Evolutionary conservation across 2,329 filamentous ascomycete species (phyloP).

Genomic region (Microdochium bolleyi): DNA sequence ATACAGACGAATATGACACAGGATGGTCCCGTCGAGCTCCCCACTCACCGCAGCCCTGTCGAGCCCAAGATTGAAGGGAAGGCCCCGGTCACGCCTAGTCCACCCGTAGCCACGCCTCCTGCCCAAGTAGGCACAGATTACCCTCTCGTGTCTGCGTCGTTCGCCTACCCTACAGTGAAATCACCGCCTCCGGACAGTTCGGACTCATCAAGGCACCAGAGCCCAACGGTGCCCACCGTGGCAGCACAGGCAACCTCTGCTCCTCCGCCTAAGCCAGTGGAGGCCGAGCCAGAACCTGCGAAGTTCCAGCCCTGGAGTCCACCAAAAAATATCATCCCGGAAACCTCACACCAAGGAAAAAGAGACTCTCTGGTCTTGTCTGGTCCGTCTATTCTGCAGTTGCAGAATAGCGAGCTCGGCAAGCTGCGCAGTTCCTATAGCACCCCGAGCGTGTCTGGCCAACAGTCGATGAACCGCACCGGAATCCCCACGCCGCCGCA

Average conservation of each 20-base stretch:
- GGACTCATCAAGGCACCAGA: not conserved
- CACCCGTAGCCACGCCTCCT: not conserved
- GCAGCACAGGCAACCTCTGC: not conserved
- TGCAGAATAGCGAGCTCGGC: slow-evolving; percentile 17
- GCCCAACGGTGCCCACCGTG: not conserved
- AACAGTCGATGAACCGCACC: not conserved
- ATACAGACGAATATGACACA: slow-evolving; percentile 7
- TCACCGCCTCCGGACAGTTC: not conserved
- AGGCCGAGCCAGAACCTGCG: not conserved
- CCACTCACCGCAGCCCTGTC: slow-evolving; percentile 9
- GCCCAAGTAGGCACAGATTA: slow-evolving; percentile 11
- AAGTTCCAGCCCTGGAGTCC: not conserved
- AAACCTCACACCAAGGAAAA: slow-evolving; percentile 1
- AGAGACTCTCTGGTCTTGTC: slow-evolving; percentile 8
- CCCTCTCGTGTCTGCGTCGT: slow-evolving; percentile 19
- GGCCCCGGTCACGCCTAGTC: not conserved
- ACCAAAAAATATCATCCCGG: not conserved
- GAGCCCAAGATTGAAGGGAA: slow-evolving; percentile 8
- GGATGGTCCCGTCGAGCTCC: slow-evolving; percentile 12
- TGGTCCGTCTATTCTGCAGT: slow-evolving; percentile 14
- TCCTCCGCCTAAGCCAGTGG: not conserved
- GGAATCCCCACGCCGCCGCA: not conserved
- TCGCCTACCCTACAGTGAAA: slow-evolving; percentile 15
- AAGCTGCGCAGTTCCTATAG: not conserved
- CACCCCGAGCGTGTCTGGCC: not conserved